Percentiles rank a stretch among this genome's conserved stretches.
Conservation (phyloP, 148 eudicot genomes). For the Pharnaceum exiguum region DNA sequence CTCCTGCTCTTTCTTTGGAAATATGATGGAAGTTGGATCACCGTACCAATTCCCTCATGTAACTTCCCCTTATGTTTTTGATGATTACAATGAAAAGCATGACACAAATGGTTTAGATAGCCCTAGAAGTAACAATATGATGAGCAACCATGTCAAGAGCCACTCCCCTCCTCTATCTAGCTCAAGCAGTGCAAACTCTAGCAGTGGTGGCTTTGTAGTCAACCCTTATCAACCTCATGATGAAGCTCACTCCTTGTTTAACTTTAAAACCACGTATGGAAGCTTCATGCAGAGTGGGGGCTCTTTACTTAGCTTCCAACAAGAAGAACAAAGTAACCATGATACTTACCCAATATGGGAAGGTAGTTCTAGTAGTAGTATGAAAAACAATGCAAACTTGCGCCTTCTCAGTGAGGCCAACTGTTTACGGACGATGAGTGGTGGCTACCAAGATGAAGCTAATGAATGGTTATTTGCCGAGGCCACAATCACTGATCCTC, state of each 20-base stretch:
- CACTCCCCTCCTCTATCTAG: constrained; percentile 58
- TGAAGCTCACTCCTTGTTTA: constrained; percentile 51
- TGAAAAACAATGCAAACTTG: constrained; percentile 9
- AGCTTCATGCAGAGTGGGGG: constrained; percentile 30
- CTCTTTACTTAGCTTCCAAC: constrained; percentile 57
- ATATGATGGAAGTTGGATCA: constrained; percentile 28
- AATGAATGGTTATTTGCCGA: constrained; percentile 46
- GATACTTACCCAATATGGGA: constrained; percentile 37
- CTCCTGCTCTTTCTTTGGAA: constrained; percentile 31
- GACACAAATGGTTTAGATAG: constrained; percentile 31
- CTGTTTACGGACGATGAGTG: constrained; percentile 24
- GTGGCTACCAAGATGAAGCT: constrained; percentile 22
- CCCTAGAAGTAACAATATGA: constrained; percentile 16
- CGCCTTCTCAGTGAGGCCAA: constrained; percentile 24
- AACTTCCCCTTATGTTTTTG: constrained; percentile 26
- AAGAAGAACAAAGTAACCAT: constrained; percentile 14
- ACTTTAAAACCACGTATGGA: constrained; percentile 39
- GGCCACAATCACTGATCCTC: constrained; percentile 11
- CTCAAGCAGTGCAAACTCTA: constrained; percentile 57
- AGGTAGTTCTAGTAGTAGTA: constrained; percentile 16
- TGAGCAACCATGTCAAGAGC: constrained; percentile 30
- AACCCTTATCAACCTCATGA: constrained; percentile 34
- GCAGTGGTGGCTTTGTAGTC: constrained; percentile 35
- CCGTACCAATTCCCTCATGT: constrained; percentile 35
- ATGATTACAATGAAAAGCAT: constrained; percentile 25